Base-by-base conservation (phyloP, 306 rosid species). In the Sophora flavescens region DNA sequence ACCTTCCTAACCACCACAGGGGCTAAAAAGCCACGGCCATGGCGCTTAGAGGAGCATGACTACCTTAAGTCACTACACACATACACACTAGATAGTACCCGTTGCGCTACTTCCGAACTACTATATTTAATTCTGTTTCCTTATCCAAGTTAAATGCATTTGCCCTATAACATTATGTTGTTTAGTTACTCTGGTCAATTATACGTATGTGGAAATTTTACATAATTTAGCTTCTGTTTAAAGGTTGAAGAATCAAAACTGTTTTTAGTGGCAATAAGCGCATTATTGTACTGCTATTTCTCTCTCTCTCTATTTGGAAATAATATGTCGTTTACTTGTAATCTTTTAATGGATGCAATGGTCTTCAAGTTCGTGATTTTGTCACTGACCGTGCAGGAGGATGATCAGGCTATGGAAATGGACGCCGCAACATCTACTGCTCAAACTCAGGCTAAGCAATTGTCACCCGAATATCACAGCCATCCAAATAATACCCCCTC, bases 351-450 rank as follows among this genome's bases (percentile, higher is more conserved):
- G 0, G 51, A 44, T 17, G 48, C 26, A 35, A 47, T 66, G 59
- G 57, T 83, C 17, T 54, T 76, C 2, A 32, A 51, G 64, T 3
- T 68, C 52, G 18, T 74, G 63, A 18, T 35, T 56, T 17, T 45
- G 38, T 36, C 57, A 60, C 59, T 33, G 38, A n/a, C 62, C 74
- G 62, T 84, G 11, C 70, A 95, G 99, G 99, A 89, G 1, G 92
- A 86, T 57, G 99, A 87, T n/a, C 91, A 87, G 12, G 99, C 91
- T 71, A 95, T 95, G 99, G 99, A 92, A 47, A 96, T 92, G 45
- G 97, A 95, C 52, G 86, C 92, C 1, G 96, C 91, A 52, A 85
- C 97, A 8, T 89, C 97, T 47, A 85, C 89, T 17, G 76, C 88
- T 76, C 98, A 85, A 74, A 81, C 84, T 63, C 81, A 86, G 1